A percentile compares a stretch with the other conserved stretches of the same genome.
These are phyloP conservation scores for Colletotrichum navitas DNA, from an alignment of 2,329 filamentous ascomycete genomes.

Conservation along the genomic window DNA sequence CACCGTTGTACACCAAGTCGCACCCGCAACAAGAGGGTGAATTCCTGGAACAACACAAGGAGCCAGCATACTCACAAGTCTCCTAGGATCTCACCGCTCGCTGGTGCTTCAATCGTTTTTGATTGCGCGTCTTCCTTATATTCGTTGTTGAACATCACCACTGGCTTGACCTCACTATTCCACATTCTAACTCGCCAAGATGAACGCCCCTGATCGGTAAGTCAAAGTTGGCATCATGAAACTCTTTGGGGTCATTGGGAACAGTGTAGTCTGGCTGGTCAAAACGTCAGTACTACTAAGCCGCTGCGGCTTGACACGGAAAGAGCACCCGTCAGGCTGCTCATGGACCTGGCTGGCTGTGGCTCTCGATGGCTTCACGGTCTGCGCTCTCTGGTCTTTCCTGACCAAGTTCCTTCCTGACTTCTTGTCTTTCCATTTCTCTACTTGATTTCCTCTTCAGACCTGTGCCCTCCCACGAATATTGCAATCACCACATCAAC, in stretches of 20 bases:
- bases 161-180: not conserved
- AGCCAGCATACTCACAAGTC: not conserved
- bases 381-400: not conserved
- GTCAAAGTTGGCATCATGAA: not conserved
- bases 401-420: not conserved
- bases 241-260: not conserved
- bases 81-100: not conserved
- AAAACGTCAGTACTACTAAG: not conserved
- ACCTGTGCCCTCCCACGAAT: not conserved
- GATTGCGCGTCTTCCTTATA: not conserved
- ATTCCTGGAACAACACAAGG: not conserved
- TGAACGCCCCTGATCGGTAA: constrained; percentile 34
- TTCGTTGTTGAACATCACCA: not conserved
- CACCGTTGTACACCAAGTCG: not conserved
- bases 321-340: not conserved
- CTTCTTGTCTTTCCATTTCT: not conserved
- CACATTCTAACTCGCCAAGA: not conserved
- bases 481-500: not conserved
- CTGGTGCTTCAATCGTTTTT: too few relatives aligned
- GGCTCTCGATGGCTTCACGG: constrained; percentile 2
- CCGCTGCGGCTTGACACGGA: not conserved
- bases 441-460: not conserved
- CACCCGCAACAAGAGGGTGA: not conserved
- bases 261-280: not conserved
- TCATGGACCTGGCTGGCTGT: not conserved